Conservation (phyloP, 2,329 filamentous ascomycete genomes). For the Periglandula ipomoeae region DNA sequence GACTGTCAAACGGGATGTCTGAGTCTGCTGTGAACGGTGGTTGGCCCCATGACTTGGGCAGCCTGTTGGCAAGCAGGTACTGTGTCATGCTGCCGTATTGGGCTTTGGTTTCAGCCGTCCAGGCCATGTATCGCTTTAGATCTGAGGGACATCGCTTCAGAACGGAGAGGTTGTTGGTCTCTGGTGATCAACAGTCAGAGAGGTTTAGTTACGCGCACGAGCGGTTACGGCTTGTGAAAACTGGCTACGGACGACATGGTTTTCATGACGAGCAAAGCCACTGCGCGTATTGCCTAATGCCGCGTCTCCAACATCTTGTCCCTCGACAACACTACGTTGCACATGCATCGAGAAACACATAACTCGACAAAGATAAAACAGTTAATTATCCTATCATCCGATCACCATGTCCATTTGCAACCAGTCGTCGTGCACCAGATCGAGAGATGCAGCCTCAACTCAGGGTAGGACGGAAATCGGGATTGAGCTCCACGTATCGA, state of each 20-base stretch:
- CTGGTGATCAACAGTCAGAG: constrained; percentile 18
- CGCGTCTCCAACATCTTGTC: neutral
- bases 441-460: neutral
- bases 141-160: constrained; percentile 78
- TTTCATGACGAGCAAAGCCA: too few species aligned
- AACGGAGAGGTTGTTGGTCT: constrained; percentile 54
- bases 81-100: constrained; percentile 72
- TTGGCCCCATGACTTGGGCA: constrained; percentile 56
- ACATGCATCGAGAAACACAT: too few species aligned
- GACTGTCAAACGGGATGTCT: constrained; percentile 39
- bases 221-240: too few species aligned
- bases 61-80: constrained; percentile 65
- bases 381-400: too few species aligned
- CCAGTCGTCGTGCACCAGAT: too few species aligned
- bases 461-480: neutral
- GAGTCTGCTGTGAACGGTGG: constrained; percentile 47
- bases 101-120: constrained; percentile 59
- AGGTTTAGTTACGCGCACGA: too few species aligned
- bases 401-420: too few species aligned
- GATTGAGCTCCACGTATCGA: neutral
- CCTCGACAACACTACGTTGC: neutral
- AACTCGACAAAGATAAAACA: too few species aligned
- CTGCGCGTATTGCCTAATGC: neutral
- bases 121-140: constrained; percentile 69
- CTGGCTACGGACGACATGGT: too few species aligned